phyloP scores from a whole-genome alignment of 768 basidiomycete species.

The Leccinum broughii region DNA sequence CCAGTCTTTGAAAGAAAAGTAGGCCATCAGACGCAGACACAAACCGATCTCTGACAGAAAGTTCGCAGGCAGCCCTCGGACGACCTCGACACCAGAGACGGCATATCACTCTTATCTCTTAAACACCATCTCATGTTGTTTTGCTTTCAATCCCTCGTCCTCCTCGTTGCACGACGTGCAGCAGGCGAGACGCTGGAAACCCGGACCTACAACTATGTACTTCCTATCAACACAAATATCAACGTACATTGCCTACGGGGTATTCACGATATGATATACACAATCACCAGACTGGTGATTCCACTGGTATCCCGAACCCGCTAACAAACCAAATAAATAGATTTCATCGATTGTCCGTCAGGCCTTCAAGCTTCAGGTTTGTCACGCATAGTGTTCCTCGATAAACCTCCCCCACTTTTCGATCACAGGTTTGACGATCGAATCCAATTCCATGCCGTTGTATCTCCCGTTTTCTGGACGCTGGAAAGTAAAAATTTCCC shows the following conservation, averaged over 20 bases:
- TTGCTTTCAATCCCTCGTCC: constrained; percentile 80
- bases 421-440: constrained; percentile 71
- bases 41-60: constrained; percentile 16
- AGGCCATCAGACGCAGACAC: constrained; percentile 18
- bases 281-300: neutral
- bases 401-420: constrained; percentile 76
- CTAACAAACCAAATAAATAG: neutral
- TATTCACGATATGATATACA: neutral
- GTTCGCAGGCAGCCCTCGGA: constrained; percentile 30
- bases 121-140: constrained; percentile 84
- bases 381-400: constrained; percentile 32
- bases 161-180: constrained; percentile 69
- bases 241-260: neutral
- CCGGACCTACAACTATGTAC: constrained; percentile 34
- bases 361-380: neutral
- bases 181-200: constrained; percentile 61
- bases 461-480: constrained; percentile 52
- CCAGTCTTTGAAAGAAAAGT: constrained; percentile 57
- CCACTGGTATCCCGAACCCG: neutral
- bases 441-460: constrained; percentile 72
- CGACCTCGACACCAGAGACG: constrained; percentile 60
- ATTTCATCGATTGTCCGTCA: neutral
- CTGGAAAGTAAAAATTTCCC: constrained; percentile 77
- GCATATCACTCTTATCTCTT: constrained; percentile 87
- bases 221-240: no score